Evolutionary conservation across 768 basidiomycete species (phyloP).

Genomic region (Pholiota molesta): DNA sequence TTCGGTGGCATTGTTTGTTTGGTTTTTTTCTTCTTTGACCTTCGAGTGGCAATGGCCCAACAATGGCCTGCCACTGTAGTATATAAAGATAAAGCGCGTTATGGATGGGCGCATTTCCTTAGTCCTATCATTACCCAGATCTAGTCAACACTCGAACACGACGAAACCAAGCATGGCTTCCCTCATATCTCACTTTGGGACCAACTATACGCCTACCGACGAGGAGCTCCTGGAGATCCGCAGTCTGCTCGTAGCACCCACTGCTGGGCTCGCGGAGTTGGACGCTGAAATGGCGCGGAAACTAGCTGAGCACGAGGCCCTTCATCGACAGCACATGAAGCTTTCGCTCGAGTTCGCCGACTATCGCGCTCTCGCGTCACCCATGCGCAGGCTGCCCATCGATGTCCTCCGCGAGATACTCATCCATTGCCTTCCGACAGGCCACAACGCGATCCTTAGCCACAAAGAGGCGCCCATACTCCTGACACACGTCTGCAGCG

Average conservation of each 20-base stretch:
- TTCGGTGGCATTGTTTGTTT: too few relatives aligned
- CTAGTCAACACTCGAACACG: too few relatives aligned
- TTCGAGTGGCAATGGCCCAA: too few relatives aligned
- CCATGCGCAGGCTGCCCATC: conserved; percentile 17
- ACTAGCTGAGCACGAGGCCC: neutral
- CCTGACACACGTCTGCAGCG: conserved; percentile 19
- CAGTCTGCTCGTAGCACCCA: neutral
- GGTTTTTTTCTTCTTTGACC: too few relatives aligned
- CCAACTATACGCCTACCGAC: conserved; percentile 8
- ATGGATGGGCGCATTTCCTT: too few relatives aligned
- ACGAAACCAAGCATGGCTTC: neutral
- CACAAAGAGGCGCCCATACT: conserved; percentile 18
- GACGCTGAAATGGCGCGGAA: neutral
- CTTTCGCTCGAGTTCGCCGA: neutral
- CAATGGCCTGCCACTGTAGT: too few relatives aligned
- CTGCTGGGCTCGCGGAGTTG: neutral
- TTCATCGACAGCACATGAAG: neutral
- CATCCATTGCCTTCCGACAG: conserved; percentile 16
- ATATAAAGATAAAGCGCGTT: too few relatives aligned
- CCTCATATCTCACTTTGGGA: conserved; percentile 5
- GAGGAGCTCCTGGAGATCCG: neutral
- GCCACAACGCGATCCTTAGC: conserved; percentile 14
- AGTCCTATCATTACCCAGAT: too few relatives aligned
- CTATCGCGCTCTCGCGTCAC: conserved; percentile 9
- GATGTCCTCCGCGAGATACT: conserved; percentile 26